A percentile compares a stretch with the other conserved stretches of the same genome.
phyloP scores from a whole-genome alignment of 129 eudicot species.

The Arctium minus region DNA sequence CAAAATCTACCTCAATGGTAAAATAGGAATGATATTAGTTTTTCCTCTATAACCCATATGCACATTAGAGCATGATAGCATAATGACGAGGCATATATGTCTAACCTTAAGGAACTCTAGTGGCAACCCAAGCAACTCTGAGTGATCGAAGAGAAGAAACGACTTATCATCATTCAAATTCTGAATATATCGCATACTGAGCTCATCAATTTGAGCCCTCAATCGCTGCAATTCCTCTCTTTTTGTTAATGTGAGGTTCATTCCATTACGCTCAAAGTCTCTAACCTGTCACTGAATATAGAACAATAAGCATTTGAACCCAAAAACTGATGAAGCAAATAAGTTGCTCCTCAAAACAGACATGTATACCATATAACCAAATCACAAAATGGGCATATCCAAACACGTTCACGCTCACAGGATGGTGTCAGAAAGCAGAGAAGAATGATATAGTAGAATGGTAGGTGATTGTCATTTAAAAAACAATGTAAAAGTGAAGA shows the following conservation, averaged over 20 bases:
- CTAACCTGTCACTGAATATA: slow-evolving; percentile 89
- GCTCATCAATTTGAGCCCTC: slow-evolving; percentile 67
- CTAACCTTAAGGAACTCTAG: slow-evolving; percentile 64
- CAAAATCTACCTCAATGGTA: not conserved
- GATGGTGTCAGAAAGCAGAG: not conserved
- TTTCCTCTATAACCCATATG: slow-evolving; percentile 1
- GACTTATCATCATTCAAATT: slow-evolving; percentile 65
- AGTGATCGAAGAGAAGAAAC: slow-evolving; percentile 56
- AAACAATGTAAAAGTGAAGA: not conserved
- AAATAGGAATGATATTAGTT: not conserved
- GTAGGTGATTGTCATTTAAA: not conserved
- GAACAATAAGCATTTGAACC: slow-evolving; percentile 44
- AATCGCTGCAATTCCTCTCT: slow-evolving; percentile 76
- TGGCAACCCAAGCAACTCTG: slow-evolving; percentile 83
- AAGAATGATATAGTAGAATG: not conserved
- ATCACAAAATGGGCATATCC: not conserved
- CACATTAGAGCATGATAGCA: slow-evolving; percentile 3
- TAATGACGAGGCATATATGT: not conserved
- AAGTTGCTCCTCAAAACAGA: slow-evolving; percentile 5
- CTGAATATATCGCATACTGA: slow-evolving; percentile 62
- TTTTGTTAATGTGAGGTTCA: slow-evolving; percentile 69
- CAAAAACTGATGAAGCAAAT: slow-evolving; percentile 7
- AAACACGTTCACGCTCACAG: not conserved
- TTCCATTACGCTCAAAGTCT: slow-evolving; percentile 92
- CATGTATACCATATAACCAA: not conserved